phyloP scores from a whole-genome alignment of 441 rosid genomes.

The Dalechampia spathulata region DNA sequence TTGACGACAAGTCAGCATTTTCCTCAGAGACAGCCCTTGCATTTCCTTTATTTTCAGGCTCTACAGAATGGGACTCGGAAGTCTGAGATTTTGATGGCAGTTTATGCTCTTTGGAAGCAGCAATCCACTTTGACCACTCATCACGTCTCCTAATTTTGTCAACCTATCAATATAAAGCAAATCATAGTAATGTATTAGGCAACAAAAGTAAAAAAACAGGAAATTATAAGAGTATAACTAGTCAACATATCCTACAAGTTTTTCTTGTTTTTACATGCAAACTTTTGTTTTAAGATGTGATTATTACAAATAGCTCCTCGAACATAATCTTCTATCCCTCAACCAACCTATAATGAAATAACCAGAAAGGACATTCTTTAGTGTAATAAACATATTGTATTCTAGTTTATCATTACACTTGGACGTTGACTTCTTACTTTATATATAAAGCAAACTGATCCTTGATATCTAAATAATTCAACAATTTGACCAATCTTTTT shows the following conservation, averaged over 20 bases:
- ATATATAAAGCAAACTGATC: too few species aligned
- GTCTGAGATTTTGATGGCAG: conserved; percentile 25
- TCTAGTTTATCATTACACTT: too few species aligned
- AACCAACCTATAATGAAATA: too few species aligned
- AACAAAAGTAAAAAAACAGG: conserved; percentile 8
- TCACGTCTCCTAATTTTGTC: conserved; percentile 64
- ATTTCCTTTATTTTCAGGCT: conserved; percentile 28
- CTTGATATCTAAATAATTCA: too few species aligned
- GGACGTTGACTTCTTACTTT: too few species aligned
- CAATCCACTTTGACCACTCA: conserved; percentile 79
- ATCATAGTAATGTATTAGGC: conserved; percentile 13
- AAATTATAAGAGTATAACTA: background rate
- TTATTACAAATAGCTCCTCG: too few species aligned
- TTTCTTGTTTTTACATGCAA: too few species aligned
- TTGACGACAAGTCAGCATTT: conserved; percentile 15
- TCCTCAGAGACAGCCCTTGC: conserved; percentile 16
- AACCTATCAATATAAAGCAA: conserved; percentile 40
- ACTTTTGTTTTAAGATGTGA: too few species aligned
- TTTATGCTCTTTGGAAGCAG: conserved; percentile 20
- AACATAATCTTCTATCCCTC: too few species aligned
- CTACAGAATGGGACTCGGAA: conserved; percentile 30
- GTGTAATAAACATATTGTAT: too few species aligned
- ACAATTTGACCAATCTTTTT: too few species aligned
- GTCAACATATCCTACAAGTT: conserved; percentile 3
- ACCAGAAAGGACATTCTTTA: too few species aligned